Conservation (phyloP, 2,329 filamentous ascomycete genomes). For the Elsinoe ampelina region DNA sequence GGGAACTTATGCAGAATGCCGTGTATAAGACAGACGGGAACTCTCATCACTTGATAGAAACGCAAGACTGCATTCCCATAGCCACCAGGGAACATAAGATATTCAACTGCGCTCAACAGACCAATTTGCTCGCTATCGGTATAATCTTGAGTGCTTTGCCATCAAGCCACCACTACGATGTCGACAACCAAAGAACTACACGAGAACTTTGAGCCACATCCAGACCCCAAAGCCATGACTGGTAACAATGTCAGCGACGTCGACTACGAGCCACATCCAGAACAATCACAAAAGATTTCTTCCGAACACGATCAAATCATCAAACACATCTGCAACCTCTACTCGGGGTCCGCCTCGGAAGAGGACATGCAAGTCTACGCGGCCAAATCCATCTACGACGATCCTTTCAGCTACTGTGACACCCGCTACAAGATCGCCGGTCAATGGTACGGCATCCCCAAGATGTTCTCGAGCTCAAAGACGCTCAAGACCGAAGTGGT, state of each 20-base stretch:
- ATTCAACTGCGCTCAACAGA: background rate
- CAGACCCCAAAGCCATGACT: background rate
- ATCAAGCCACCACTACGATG: background rate
- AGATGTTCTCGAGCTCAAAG: slow-evolving; percentile 31
- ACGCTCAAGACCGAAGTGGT: slow-evolving; percentile 37
- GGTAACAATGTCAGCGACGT: slow-evolving; percentile 23
- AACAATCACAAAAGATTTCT: slow-evolving; percentile 27
- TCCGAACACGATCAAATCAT: slow-evolving; percentile 33
- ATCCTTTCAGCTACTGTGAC: slow-evolving; percentile 41
- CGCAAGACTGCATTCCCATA: too few species aligned
- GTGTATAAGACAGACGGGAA: too few species aligned
- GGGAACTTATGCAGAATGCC: background rate
- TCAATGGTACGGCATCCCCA: slow-evolving; percentile 42
- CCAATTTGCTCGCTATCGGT: background rate
- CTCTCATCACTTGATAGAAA: too few species aligned
- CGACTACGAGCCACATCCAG: slow-evolving; percentile 36
- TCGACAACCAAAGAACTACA: slow-evolving; percentile 2
- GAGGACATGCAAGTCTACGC: slow-evolving; percentile 43
- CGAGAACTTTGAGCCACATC: background rate
- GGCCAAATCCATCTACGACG: slow-evolving; percentile 39
- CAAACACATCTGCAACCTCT: slow-evolving; percentile 35
- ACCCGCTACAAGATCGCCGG: slow-evolving; percentile 43
- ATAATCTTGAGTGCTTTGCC: background rate
- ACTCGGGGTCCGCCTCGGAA: slow-evolving; percentile 39
- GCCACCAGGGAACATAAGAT: too few species aligned